phyloP scores from a whole-genome alignment of 805 yeast genomes.

The Starmerella sirachaensis region DNA sequence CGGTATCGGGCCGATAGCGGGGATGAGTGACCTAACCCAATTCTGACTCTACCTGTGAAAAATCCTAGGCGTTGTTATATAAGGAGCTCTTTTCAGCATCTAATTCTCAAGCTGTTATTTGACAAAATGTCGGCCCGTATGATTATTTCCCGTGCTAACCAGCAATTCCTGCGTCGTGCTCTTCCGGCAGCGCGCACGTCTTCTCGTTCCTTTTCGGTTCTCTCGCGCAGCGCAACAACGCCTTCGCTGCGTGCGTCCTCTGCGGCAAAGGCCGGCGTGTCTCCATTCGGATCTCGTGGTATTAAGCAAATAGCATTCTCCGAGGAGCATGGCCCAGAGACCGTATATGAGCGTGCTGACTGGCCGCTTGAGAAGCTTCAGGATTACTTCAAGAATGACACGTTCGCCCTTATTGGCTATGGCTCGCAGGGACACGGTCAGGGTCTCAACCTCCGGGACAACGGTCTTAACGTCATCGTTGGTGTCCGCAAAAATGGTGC shows the following conservation, averaged over 20 bases:
- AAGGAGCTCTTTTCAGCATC: slow-evolving; percentile 49
- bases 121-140: slow-evolving; percentile 23
- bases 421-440: slow-evolving; percentile 99
- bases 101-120: not conserved
- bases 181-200: slow-evolving; percentile 34
- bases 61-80: too few relatives aligned
- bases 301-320: slow-evolving; percentile 93
- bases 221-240: slow-evolving; percentile 32
- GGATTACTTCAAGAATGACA: slow-evolving; percentile 95
- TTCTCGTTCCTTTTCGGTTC: slow-evolving; percentile 49
- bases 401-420: slow-evolving; percentile 95
- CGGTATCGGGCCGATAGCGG: too few relatives aligned
- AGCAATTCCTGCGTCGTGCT: slow-evolving; percentile 32
- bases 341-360: slow-evolving; percentile 97
- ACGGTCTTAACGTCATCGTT: slow-evolving; percentile 91
- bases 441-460: slow-evolving; percentile 98
- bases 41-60: too few relatives aligned
- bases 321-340: slow-evolving; percentile 65
- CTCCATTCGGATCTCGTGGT: slow-evolving; percentile 67
- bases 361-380: slow-evolving; percentile 97
- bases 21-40: too few relatives aligned
- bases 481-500: slow-evolving; percentile 99
- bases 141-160: slow-evolving; percentile 25
- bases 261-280: slow-evolving; percentile 14
- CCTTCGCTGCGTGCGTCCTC: slow-evolving; percentile 26